These are phyloP conservation scores for Sextonia rubra DNA, from an alignment of 164 flowering plant genomes.

Conservation along the genomic window DNA sequence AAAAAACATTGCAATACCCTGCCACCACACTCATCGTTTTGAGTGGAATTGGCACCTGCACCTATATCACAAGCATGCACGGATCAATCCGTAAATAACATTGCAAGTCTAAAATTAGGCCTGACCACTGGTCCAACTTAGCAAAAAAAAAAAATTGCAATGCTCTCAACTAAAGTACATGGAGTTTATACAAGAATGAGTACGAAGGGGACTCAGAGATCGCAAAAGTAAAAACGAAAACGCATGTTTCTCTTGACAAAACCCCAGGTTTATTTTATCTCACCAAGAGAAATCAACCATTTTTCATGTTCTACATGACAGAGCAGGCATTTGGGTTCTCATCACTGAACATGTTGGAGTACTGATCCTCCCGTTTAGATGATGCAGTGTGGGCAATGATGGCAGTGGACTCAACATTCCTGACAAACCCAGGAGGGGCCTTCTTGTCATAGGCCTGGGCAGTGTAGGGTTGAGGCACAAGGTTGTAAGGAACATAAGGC, in stretches of 20 bases:
- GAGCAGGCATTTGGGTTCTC: constrained; percentile 87
- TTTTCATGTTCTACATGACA: constrained; percentile 27
- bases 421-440: constrained; percentile 76
- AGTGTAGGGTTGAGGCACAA: constrained; percentile 64
- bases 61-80: too few relatives aligned
- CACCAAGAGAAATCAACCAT: background rate
- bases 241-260: too few relatives aligned
- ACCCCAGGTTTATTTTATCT: background rate
- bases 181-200: background rate
- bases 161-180: background rate
- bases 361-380: constrained; percentile 43
- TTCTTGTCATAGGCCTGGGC: constrained; percentile 85
- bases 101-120: too few relatives aligned
- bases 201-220: background rate
- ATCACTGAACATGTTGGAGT: constrained; percentile 73
- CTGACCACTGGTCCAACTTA: too few relatives aligned
- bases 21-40: too few relatives aligned
- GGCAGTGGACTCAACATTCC: constrained; percentile 37
- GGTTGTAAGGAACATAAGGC: constrained; percentile 82
- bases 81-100: too few relatives aligned
- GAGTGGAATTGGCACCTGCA: too few relatives aligned
- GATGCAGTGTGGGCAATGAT: constrained; percentile 19
- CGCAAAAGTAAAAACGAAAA: background rate
- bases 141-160: too few relatives aligned
- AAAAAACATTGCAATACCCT: too few relatives aligned